phyloP scores from a whole-genome alignment of 23 red algal genomes.

The Chondrus crispus region DNA sequence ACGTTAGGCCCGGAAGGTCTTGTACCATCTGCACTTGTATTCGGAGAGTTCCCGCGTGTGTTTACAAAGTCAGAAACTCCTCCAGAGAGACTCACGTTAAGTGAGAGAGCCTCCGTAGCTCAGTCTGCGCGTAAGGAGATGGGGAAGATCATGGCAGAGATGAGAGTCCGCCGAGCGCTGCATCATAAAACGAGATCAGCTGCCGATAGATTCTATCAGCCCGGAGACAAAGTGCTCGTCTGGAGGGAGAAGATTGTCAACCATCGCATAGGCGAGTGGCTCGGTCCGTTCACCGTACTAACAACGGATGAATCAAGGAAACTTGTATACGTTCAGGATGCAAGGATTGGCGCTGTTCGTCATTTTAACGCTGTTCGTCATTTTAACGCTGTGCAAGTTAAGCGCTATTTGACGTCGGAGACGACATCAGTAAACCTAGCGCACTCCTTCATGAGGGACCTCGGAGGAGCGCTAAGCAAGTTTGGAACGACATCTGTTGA shows the following conservation, averaged over 20 bases:
- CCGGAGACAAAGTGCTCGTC: neutral
- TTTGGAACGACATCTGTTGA: neutral
- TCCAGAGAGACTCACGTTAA: no score
- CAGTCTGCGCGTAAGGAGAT: neutral
- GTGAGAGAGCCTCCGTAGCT: neutral
- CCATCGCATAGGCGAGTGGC: conserved; percentile 3
- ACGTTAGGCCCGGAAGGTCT: neutral
- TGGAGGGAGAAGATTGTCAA: conserved; percentile 27
- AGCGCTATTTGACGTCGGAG: neutral
- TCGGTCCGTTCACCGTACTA: neutral
- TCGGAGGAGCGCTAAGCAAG: neutral
- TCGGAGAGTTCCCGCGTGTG: neutral
- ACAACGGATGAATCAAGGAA: neutral
- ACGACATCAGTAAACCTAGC: neutral
- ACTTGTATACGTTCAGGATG: conserved; percentile 11
- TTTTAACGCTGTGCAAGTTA: neutral
- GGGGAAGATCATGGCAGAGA: neutral
- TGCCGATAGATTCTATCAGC: neutral
- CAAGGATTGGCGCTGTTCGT: neutral
- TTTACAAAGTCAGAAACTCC: neutral
- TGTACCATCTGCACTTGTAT: conserved; percentile 12
- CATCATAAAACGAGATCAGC: neutral
- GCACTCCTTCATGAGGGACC: neutral
- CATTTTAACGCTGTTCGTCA: no score
- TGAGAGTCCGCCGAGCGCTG: neutral